Conservation (phyloP, 208 protist species). For the Trichomonas gallinae region DNA sequence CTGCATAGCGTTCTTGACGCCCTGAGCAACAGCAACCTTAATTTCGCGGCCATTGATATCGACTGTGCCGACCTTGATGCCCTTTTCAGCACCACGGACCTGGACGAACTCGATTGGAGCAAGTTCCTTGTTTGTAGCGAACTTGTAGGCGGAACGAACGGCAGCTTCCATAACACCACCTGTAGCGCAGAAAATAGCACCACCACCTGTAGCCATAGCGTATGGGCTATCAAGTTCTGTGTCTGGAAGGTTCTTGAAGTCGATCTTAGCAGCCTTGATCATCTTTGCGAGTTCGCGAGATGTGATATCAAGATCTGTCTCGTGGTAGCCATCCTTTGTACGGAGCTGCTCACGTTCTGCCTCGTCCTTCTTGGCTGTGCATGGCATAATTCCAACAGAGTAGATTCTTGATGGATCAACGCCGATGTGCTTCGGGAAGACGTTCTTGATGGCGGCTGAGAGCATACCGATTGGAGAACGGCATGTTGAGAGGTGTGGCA, state of each 20-base stretch:
- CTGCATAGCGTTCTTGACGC: not conserved
- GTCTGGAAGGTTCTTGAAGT: not conserved
- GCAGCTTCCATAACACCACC: slow-evolving; percentile 47
- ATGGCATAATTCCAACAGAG: slow-evolving; percentile 36
- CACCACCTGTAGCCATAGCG: not conserved
- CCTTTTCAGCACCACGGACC: not conserved
- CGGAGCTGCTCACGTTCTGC: not conserved
- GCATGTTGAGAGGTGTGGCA: not conserved
- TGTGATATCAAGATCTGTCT: slow-evolving; percentile 36
- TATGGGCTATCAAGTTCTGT: not conserved
- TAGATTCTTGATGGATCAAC: not conserved
- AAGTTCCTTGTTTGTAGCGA: not conserved
- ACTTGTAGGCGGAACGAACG: slow-evolving; percentile 27
- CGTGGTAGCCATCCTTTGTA: not conserved
- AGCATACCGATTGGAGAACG: not conserved
- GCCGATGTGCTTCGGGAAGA: not conserved
- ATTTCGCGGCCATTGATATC: not conserved
- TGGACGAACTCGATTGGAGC: no score
- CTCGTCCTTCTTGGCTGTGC: slow-evolving; percentile 34
- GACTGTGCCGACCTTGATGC: not conserved
- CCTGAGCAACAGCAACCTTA: not conserved
- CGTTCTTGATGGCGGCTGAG: not conserved
- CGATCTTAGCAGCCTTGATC: not conserved
- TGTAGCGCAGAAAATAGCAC: slow-evolving; percentile 29
- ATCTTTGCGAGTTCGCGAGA: slow-evolving; percentile 36